A percentile compares a stretch with the other conserved stretches of the same genome.
Evolutionary conservation across 306 rosid genomes (phyloP).

Genomic region (Quercus parvula): DNA sequence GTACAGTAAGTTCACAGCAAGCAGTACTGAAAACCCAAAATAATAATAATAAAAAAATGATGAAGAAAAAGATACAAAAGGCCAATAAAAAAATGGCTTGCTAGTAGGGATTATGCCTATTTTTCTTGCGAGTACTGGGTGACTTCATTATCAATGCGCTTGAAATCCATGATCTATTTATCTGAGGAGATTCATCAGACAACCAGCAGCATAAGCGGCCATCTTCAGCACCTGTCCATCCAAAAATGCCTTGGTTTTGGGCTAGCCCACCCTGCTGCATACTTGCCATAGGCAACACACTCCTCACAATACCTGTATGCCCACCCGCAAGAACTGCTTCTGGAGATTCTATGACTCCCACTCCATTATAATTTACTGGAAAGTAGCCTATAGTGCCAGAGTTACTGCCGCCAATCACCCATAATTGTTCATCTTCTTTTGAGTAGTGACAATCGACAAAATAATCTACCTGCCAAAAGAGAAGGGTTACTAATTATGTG

Average conservation of each 20-base stretch:
- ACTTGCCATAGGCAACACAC: conserved; percentile 60
- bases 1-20: too few species aligned
- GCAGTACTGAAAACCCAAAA: background rate
- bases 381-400: conserved; percentile 77
- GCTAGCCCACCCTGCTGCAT: conserved; percentile 26
- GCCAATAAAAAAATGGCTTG: background rate
- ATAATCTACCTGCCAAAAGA: conserved; percentile 69
- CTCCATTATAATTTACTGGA: conserved; percentile 51
- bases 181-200: conserved; percentile 50
- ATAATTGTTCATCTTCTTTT: conserved; percentile 55
- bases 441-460: conserved; percentile 87
- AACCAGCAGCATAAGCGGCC: conserved; percentile 90
- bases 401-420: conserved; percentile 82
- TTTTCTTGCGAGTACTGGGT: conserved; percentile 49
- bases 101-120: conserved; percentile 73
- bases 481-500: background rate
- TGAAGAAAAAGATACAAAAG: background rate
- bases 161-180: conserved; percentile 73
- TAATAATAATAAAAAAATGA: background rate
- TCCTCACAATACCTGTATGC: conserved; percentile 62
- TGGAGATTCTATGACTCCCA: conserved; percentile 53
- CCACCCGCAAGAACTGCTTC: conserved; percentile 92
- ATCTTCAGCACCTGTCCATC: conserved; percentile 98
- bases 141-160: conserved; percentile 50
- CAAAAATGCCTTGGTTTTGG: conserved; percentile 59